phyloP scores from a whole-genome alignment of 352 stramenopile genomes.

The Globisporangium splendens region DNA sequence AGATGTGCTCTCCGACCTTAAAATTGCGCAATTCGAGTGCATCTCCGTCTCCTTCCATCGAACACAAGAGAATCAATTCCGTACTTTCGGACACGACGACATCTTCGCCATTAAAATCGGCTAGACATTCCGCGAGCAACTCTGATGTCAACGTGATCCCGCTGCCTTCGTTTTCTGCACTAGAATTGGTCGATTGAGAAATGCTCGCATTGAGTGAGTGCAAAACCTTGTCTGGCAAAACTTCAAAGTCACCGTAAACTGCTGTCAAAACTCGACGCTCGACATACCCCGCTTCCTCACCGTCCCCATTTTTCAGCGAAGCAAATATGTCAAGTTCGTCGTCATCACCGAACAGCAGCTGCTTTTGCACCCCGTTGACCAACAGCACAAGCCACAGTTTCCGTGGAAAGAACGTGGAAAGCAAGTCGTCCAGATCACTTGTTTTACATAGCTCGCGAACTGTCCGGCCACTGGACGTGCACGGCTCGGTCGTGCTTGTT shows the following conservation, averaged over 20 bases:
- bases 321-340: slow-evolving; percentile 24
- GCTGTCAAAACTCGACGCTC: slow-evolving; percentile 19
- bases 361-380: slow-evolving; percentile 11
- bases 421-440: slow-evolving; percentile 7
- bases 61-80: slow-evolving; percentile 27
- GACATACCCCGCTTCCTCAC: not conserved
- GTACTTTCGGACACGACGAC: slow-evolving; percentile 20
- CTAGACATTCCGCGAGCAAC: slow-evolving; percentile 25
- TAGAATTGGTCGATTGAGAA: slow-evolving; percentile 1
- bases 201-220: slow-evolving; percentile 19
- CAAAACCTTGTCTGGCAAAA: slow-evolving; percentile 27
- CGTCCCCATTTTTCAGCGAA: not conserved
- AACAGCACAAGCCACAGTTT: slow-evolving; percentile 28
- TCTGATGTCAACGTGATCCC: slow-evolving; percentile 18
- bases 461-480: not conserved
- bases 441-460: slow-evolving; percentile 18
- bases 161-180: slow-evolving; percentile 8
- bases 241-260: slow-evolving; percentile 55
- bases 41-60: slow-evolving; percentile 9
- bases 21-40: slow-evolving; percentile 20
- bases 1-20: slow-evolving; percentile 27
- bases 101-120: slow-evolving; percentile 11
- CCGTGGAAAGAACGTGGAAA: slow-evolving; percentile 14
- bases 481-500: not conserved
- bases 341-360: slow-evolving; percentile 22